These are phyloP conservation scores for Graphilbum sp. DNA, from an alignment of 2,329 filamentous ascomycete species.

Conservation along the genomic window DNA sequence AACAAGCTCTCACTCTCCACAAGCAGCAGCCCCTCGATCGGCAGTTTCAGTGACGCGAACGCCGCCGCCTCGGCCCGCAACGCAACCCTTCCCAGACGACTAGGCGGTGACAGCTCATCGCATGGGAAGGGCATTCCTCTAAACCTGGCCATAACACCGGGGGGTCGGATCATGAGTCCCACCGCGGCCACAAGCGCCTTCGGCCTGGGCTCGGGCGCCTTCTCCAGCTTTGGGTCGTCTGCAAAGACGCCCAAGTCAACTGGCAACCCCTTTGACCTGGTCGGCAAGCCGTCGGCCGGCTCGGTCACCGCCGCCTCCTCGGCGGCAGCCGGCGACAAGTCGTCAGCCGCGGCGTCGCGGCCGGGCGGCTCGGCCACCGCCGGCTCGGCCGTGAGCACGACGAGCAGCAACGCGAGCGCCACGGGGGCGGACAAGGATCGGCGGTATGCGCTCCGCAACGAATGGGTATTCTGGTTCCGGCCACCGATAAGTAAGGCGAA, in stretches of 20 bases:
- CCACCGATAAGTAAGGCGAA: conserved; percentile 94
- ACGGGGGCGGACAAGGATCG: conserved; percentile 14
- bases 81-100: conserved; percentile 52
- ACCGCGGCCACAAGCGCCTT: conserved; percentile 73
- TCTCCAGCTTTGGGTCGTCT: conserved; percentile 80
- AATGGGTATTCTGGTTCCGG: conserved; percentile 95
- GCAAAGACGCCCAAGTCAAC: conserved; percentile 74
- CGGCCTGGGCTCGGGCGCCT: conserved; percentile 84
- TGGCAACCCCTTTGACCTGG: conserved; percentile 64
- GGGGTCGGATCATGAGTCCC: conserved; percentile 55
- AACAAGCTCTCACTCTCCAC: conserved; percentile 87
- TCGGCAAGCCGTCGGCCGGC: conserved; percentile 30
- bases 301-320: not conserved
- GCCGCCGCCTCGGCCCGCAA: conserved; percentile 39
- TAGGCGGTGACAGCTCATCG: conserved; percentile 56
- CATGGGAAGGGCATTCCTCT: conserved; percentile 68
- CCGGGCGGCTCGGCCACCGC: conserved; percentile 15
- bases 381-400: conserved; percentile 7
- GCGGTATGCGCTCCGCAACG: conserved; percentile 54
- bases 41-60: conserved; percentile 14
- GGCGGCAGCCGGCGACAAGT: conserved; percentile 44
- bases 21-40: conserved; percentile 4
- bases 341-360: conserved; percentile 32
- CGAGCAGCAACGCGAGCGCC: conserved; percentile 16
- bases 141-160: conserved; percentile 55